phyloP scores from a whole-genome alignment of 2,329 filamentous ascomycete species.

The Ceratocystis cacaofunesta region DNA sequence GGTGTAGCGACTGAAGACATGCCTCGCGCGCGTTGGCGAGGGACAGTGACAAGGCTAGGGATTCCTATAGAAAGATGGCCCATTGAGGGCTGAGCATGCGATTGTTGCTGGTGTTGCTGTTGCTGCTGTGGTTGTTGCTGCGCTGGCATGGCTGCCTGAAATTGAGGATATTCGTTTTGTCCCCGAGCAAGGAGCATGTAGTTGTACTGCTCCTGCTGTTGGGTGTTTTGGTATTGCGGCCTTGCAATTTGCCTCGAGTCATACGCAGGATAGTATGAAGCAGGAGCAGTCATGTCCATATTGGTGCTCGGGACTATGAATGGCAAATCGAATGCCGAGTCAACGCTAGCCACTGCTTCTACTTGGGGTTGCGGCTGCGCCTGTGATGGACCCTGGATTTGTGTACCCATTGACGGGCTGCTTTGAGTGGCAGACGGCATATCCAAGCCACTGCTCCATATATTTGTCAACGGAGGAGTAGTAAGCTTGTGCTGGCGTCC shows the following conservation, averaged over 20 bases:
- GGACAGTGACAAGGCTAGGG: background rate
- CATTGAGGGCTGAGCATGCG: conserved; percentile 24
- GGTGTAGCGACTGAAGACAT: background rate
- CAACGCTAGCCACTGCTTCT: background rate
- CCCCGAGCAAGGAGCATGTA: background rate
- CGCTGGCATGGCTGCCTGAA: background rate
- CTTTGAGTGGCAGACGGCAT: conserved; percentile 28
- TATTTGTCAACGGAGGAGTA: conserved; percentile 33
- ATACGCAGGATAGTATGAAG: background rate
- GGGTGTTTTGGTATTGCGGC: conserved; percentile 24
- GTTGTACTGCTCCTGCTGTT: conserved; percentile 3
- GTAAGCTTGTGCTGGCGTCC: conserved; percentile 26
- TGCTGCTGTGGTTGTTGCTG: background rate
- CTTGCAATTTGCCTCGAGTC: background rate
- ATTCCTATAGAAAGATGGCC: background rate
- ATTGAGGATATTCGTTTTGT: background rate
- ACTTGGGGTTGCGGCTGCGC: conserved; percentile 23
- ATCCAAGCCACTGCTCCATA: conserved; percentile 30
- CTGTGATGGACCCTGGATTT: conserved; percentile 22
- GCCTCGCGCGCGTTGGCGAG: background rate
- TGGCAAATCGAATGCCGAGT: background rate
- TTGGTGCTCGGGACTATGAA: background rate
- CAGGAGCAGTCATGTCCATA: background rate
- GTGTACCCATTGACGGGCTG: conserved; percentile 32
- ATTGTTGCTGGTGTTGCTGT: background rate